A percentile compares a stretch with the other conserved stretches of the same genome.
Evolutionary conservation across 441 rosid species (phyloP).

Genomic region (Dalechampia spathulata): DNA sequence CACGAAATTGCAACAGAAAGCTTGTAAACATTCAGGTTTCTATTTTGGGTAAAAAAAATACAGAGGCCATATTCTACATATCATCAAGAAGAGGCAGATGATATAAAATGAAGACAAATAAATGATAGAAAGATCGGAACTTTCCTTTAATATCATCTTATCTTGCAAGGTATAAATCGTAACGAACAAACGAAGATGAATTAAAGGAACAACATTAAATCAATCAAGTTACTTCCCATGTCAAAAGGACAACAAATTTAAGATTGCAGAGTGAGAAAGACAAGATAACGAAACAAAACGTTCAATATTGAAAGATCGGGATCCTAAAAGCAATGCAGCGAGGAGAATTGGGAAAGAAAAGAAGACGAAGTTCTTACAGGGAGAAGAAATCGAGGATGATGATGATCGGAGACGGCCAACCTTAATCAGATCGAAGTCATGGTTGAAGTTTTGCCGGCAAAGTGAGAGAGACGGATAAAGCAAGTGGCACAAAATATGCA

Average conservation of each 20-base stretch:
- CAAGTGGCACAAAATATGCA: too few relatives aligned
- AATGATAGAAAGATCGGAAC: background rate
- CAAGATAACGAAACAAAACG: background rate
- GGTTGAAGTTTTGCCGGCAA: background rate
- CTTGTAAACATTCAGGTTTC: background rate
- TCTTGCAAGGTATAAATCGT: background rate
- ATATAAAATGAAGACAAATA: background rate
- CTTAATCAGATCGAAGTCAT: background rate
- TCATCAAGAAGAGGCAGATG: too few relatives aligned
- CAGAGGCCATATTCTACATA: too few relatives aligned
- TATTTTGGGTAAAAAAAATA: too few relatives aligned
- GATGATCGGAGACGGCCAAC: background rate
- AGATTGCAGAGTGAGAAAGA: background rate
- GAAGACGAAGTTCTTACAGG: conserved; percentile 2
- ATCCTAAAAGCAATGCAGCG: background rate
- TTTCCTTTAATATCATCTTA: background rate
- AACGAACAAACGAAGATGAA: background rate
- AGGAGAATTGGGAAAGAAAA: background rate
- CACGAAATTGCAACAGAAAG: background rate
- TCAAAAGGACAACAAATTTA: background rate
- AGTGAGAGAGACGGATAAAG: too few relatives aligned
- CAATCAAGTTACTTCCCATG: too few relatives aligned
- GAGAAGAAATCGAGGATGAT: background rate
- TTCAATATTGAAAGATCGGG: background rate
- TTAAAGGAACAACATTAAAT: background rate